phyloP scores from a whole-genome alignment of 2,329 filamentous ascomycete species.

The Sphaceloma murrayae region DNA sequence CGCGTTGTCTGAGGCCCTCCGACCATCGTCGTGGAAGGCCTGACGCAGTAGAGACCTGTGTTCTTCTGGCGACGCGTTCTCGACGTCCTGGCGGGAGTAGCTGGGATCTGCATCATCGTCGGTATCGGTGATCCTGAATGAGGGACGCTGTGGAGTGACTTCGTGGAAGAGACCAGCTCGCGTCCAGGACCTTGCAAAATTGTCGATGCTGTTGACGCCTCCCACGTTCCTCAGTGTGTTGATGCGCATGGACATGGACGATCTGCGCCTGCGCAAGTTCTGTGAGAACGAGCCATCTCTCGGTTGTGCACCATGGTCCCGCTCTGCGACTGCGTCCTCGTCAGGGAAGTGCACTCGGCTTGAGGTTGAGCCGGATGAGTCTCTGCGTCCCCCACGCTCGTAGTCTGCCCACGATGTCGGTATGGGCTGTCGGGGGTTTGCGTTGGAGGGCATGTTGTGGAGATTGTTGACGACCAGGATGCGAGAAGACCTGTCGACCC shows the following conservation, averaged over 20 bases:
- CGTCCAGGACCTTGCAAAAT: slow-evolving; percentile 87
- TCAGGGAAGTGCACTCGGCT: slow-evolving; percentile 26
- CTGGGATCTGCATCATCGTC: slow-evolving; percentile 39
- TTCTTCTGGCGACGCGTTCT: slow-evolving; percentile 30
- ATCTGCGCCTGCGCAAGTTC: slow-evolving; percentile 31
- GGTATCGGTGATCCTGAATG: slow-evolving; percentile 50
- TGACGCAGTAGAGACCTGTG: slow-evolving; percentile 36
- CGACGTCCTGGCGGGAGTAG: slow-evolving; percentile 18
- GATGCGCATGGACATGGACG: slow-evolving; percentile 43
- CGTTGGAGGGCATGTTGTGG: slow-evolving; percentile 22
- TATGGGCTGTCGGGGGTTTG: slow-evolving; percentile 23
- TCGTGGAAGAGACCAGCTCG: slow-evolving; percentile 81
- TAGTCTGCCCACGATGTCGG: slow-evolving; percentile 40
- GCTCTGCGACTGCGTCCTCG: slow-evolving; percentile 22
- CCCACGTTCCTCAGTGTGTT: slow-evolving; percentile 58
- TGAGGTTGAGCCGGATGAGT: slow-evolving; percentile 33
- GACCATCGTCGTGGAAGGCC: slow-evolving; percentile 31
- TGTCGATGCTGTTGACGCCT: slow-evolving; percentile 87
- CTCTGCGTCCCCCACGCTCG: slow-evolving; percentile 33
- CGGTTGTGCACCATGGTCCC: slow-evolving; percentile 15
- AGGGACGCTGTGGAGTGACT: slow-evolving; percentile 62
- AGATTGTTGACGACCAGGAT: slow-evolving; percentile 20
- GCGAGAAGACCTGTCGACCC: slow-evolving; percentile 1
- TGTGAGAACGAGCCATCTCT: slow-evolving; percentile 16
- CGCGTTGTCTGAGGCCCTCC: slow-evolving; percentile 32